phyloP scores from a whole-genome alignment of 148 eudicot species.

The Cornus florida region DNA sequence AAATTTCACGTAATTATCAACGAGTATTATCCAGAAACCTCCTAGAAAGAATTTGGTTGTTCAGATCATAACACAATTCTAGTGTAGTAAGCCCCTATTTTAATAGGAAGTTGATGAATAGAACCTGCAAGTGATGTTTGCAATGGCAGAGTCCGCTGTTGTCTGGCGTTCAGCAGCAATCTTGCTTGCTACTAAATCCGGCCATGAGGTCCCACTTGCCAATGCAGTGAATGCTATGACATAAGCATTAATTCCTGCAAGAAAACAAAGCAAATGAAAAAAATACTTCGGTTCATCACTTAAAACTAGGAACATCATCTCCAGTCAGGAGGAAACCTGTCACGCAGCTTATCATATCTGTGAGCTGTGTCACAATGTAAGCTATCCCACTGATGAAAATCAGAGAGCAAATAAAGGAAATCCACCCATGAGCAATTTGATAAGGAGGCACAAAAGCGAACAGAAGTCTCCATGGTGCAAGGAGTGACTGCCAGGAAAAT shows the following conservation, averaged over 20 bases:
- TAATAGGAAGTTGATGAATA: not conserved
- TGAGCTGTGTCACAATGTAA: constrained; percentile 65
- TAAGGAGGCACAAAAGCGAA: constrained; percentile 86
- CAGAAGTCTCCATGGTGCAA: constrained; percentile 71
- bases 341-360: constrained; percentile 83
- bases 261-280: not conserved
- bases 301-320: too few relatives aligned
- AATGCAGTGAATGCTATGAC: constrained; percentile 87
- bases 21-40: too few relatives aligned
- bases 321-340: constrained; percentile 48
- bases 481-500: constrained; percentile 53
- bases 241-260: constrained; percentile 72
- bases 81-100: not conserved
- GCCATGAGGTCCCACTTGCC: constrained; percentile 97
- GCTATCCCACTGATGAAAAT: constrained; percentile 78
- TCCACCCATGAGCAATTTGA: constrained; percentile 86
- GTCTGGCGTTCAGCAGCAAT: constrained; percentile 89
- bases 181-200: constrained; percentile 93
- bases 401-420: constrained; percentile 77
- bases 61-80: not conserved
- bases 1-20: too few relatives aligned
- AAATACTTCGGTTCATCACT: too few relatives aligned
- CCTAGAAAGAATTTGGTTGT: not conserved
- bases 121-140: constrained; percentile 83
- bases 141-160: constrained; percentile 96